Percentiles rank a stretch among this genome's conserved stretches.
phyloP scores from a whole-genome alignment of 345 rosid genomes.

The Psidium friedrichsthalianum region DNA sequence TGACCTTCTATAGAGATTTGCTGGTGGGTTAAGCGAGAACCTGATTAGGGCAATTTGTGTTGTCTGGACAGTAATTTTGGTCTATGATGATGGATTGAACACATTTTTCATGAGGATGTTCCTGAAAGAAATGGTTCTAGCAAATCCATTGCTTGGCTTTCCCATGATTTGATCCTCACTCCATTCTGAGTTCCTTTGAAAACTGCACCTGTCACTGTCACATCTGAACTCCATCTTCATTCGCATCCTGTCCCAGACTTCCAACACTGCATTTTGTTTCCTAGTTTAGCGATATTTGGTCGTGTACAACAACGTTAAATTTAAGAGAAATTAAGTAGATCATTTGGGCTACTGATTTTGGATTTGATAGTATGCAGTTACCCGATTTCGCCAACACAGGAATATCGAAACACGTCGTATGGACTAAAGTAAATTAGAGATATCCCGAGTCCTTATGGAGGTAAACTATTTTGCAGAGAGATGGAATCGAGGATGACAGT shows the following conservation, averaged over 20 bases:
- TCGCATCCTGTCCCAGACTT: slow-evolving; percentile 24
- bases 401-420: background rate
- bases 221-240: slow-evolving; percentile 45
- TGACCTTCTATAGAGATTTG: background rate
- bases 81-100: slow-evolving; percentile 37
- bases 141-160: slow-evolving; percentile 47
- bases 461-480: background rate
- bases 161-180: slow-evolving; percentile 57
- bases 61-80: slow-evolving; percentile 49
- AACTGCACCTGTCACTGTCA: slow-evolving; percentile 22
- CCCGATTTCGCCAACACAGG: background rate
- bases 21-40: slow-evolving; percentile 2
- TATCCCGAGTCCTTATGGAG: background rate
- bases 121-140: slow-evolving; percentile 22
- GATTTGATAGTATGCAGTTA: background rate
- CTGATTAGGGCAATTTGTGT: slow-evolving; percentile 31
- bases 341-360: background rate
- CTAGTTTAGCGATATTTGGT: background rate
- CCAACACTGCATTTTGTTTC: slow-evolving; percentile 36
- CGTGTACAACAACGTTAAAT: background rate
- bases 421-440: background rate
- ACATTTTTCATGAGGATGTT: slow-evolving; percentile 27
- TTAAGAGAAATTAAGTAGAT: background rate
- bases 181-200: slow-evolving; percentile 42
- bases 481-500: background rate